Evolutionary conservation across 495 filamentous ascomycete genomes (phyloP).

Genomic region (Emericellopsis terricola): DNA sequence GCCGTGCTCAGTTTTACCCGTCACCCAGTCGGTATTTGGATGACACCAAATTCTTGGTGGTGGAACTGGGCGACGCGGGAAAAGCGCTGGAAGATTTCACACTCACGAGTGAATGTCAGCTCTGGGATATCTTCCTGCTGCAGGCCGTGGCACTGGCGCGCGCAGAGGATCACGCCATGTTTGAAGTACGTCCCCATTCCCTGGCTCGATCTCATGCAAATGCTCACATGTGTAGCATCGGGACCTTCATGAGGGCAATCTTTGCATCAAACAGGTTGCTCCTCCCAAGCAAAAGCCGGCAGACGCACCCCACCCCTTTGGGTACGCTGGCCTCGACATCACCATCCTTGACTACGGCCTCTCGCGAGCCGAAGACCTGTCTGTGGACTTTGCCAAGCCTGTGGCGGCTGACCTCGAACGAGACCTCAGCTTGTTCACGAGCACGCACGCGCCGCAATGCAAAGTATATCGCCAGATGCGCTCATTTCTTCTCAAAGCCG

Average conservation of each 20-base stretch:
- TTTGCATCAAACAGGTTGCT: constrained; percentile 42
- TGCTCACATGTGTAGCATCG: constrained; percentile 37
- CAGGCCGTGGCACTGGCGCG: constrained; percentile 59
- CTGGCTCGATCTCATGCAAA: constrained; percentile 2
- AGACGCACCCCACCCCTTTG: constrained; percentile 33
- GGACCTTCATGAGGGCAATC: constrained; percentile 75
- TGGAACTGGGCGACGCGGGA: constrained; percentile 81
- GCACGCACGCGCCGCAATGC: constrained; percentile 27
- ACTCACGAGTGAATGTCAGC: constrained; percentile 33
- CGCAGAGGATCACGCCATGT: constrained; percentile 52
- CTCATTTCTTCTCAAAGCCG: constrained; percentile 22
- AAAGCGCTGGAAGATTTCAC: constrained; percentile 50
- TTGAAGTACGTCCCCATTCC: constrained; percentile 37
- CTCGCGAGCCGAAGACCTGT: constrained; percentile 37
- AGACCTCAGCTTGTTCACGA: constrained; percentile 32
- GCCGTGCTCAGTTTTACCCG: constrained; percentile 47
- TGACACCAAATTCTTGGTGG: constrained; percentile 55
- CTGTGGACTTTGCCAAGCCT: constrained; percentile 1
- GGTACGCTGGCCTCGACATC: constrained; percentile 50
- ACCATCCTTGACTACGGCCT: constrained; percentile 87
- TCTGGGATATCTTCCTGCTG: constrained; percentile 79
- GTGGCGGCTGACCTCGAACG: constrained; percentile 32
- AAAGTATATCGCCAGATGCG: constrained; percentile 33
- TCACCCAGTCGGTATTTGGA: constrained; percentile 39
- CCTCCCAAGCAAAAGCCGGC: constrained; percentile 14